Conservation (phyloP, 2,329 filamentous ascomycete species). For the Fusarium sp. region DNA sequence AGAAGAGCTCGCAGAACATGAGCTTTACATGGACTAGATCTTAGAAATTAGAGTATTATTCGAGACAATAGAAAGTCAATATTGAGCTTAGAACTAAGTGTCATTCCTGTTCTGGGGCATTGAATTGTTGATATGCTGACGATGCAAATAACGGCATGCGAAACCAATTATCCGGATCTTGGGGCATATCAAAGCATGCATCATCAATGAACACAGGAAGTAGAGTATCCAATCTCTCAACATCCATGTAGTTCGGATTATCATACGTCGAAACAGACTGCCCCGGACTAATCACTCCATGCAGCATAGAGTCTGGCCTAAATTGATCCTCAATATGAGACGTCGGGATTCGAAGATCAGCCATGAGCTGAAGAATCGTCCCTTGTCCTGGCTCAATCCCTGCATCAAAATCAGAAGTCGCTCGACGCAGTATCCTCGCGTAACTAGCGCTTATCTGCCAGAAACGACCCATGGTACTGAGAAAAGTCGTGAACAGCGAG, state of each 20-base stretch:
- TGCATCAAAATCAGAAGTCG: background rate
- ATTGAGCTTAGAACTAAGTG: rapidly evolving
- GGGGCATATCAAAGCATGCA: background rate
- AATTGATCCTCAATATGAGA: background rate
- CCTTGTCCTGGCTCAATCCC: rapidly evolving
- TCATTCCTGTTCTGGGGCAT: background rate
- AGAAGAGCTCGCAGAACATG: background rate
- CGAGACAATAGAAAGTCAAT: rapidly evolving
- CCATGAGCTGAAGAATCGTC: background rate
- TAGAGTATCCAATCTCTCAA: background rate
- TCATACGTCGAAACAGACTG: background rate
- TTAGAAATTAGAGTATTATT: background rate
- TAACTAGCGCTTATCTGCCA: background rate
- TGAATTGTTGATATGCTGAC: background rate
- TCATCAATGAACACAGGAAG: background rate
- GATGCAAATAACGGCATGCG: background rate
- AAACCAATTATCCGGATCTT: background rate
- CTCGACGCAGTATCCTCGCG: background rate
- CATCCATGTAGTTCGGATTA: rapidly evolving
- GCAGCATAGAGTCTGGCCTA: background rate
- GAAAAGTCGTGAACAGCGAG: background rate
- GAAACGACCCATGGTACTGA: background rate
- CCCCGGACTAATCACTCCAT: background rate
- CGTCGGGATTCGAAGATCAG: background rate
- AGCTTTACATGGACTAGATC: background rate